Evolutionary conservation across 768 basidiomycete genomes (phyloP).

Genomic region (Suillus americanus): DNA sequence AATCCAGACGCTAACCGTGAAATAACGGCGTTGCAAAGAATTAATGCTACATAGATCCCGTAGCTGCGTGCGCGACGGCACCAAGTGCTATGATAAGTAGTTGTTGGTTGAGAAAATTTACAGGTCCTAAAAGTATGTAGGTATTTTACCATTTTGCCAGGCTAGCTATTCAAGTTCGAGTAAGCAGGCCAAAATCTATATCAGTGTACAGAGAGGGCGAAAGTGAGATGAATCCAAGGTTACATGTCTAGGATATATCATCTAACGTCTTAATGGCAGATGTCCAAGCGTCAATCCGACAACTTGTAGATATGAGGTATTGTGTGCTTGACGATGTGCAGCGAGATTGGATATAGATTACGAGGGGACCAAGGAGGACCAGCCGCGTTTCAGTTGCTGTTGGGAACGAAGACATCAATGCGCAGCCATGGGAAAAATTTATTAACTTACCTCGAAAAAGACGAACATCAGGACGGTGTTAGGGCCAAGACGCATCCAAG

Average conservation of each 20-base stretch:
- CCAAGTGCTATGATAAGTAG: background rate
- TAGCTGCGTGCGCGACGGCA: background rate
- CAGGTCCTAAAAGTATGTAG: background rate
- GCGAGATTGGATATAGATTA: background rate
- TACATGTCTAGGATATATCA: constrained; percentile 3
- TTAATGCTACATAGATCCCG: background rate
- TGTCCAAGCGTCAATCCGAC: background rate
- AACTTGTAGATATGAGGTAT: background rate
- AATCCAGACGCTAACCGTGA: background rate
- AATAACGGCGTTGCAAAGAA: background rate
- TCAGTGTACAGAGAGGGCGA: background rate
- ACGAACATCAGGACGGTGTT: constrained; percentile 86
- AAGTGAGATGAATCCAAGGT: background rate
- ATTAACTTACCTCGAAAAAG: constrained; percentile 68
- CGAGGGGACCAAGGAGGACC: constrained; percentile 32
- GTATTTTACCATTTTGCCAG: background rate
- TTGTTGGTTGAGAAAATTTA: background rate
- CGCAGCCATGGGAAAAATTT: background rate
- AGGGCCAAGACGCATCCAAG: constrained; percentile 80
- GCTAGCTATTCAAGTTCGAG: background rate
- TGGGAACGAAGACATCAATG: constrained; percentile 10
- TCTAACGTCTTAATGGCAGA: background rate
- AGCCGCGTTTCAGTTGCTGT: constrained; percentile 72
- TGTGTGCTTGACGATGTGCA: background rate
- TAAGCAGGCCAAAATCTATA: background rate